phyloP scores from a whole-genome alignment of 306 rosid genomes.

The Albizia julibrissin region DNA sequence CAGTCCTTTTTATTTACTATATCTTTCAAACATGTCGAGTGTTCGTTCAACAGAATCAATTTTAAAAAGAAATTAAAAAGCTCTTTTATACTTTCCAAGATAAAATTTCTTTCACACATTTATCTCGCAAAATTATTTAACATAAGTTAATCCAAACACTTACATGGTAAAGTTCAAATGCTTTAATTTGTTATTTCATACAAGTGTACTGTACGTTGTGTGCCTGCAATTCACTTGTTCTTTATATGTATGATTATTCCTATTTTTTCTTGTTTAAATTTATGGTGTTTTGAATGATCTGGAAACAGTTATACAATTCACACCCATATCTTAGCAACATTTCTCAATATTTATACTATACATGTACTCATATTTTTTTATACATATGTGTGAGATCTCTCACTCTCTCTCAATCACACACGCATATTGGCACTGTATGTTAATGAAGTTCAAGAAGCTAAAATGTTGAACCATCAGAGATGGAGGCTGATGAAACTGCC shows the following conservation, averaged over 20 bases:
- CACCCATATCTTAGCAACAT: neutral
- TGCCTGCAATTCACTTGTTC: neutral
- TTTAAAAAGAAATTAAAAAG: too few species aligned
- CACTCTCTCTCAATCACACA: neutral
- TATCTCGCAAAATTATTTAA: too few species aligned
- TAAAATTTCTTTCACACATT: too few species aligned
- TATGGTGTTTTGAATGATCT: neutral
- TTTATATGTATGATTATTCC: neutral
- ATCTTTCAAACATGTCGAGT: too few species aligned
- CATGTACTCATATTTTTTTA: neutral
- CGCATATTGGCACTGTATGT: neutral
- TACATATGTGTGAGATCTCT: neutral
- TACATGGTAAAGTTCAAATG: too few species aligned
- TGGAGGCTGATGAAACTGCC: neutral
- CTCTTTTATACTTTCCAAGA: too few species aligned
- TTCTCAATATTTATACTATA: neutral
- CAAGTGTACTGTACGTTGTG: neutral
- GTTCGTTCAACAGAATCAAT: too few species aligned
- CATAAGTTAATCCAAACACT: too few species aligned
- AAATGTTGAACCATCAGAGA: neutral
- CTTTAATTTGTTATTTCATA: too few species aligned
- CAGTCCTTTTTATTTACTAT: too few species aligned
- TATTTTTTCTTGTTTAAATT: neutral
- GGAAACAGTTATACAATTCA: neutral
- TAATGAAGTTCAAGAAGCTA: neutral